Evolutionary conservation across 2,329 filamentous ascomycete species (phyloP).

Genomic region (Ophiostoma australiae): DNA sequence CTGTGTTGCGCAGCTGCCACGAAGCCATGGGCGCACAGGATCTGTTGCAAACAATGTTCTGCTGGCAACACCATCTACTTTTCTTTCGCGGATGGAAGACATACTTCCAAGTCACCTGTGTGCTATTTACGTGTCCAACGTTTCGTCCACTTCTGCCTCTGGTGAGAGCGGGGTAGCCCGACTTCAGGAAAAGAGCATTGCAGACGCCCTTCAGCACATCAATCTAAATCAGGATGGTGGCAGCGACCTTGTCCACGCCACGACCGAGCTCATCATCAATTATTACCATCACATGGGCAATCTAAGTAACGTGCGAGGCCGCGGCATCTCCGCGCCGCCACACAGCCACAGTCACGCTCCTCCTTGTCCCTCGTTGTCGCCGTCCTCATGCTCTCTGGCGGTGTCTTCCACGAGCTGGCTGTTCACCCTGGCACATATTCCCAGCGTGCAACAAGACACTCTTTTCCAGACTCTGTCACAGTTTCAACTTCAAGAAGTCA

Average conservation of each 20-base stretch:
- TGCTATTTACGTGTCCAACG: background rate
- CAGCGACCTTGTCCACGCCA: conserved; percentile 7
- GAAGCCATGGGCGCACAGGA: background rate
- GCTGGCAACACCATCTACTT: conserved; percentile 20
- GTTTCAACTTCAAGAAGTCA: background rate
- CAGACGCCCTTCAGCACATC: conserved; percentile 19
- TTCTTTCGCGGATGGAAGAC: conserved; percentile 17
- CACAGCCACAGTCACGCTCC: background rate
- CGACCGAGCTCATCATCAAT: conserved; percentile 6
- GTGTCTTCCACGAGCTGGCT: conserved; percentile 24
- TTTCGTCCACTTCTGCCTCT: background rate
- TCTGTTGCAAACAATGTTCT: conserved; percentile 12
- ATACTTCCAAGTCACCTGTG: conserved; percentile 20
- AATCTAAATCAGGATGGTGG: background rate
- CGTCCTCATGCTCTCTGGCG: background rate
- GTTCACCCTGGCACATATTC: conserved; percentile 25
- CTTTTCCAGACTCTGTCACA: conserved; percentile 25
- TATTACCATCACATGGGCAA: background rate
- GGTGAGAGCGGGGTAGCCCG: background rate
- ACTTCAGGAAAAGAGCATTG: conserved; percentile 11
- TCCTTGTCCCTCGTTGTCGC: background rate
- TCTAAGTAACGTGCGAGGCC: background rate
- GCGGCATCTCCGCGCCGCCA: conserved; percentile 14
- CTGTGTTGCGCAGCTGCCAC: background rate
- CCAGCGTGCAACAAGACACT: conserved; percentile 25